Evolutionary conservation across 2,329 filamentous ascomycete genomes (phyloP), one percentile per base, ranked within the genome.

Genomic region (Colletotrichum musae): DNA sequence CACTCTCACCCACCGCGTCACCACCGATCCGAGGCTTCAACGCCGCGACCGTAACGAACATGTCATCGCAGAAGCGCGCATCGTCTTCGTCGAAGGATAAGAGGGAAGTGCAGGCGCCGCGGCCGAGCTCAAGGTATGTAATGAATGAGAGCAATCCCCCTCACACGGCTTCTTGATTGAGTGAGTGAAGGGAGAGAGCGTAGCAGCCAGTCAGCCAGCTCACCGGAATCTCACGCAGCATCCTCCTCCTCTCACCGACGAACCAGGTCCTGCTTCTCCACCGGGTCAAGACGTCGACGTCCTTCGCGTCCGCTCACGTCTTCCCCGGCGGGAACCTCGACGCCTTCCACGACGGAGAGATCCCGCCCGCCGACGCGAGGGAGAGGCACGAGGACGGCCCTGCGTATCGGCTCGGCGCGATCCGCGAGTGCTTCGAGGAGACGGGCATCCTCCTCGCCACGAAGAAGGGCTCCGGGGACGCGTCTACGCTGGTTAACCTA

Each of bases 371-470:
- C 0, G 85, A 85, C 16, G 84, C 89, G 32, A 79, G 83, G 0
- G 82, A 80, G 10, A 83, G 91, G 13, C 94, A 98, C 74, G 79
- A 84, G 12, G 95, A 98, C 77, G 90, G 90, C 1, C 82, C 84
- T 0, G 87, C 89, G 3, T 98, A 98, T 77, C 86, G 94, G n/a
- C 81, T 93, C 43, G 94, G 92, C 6, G 96, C 95, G 0, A 89
- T 98, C 26, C 87, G 96, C 6, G 96, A 98, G 83, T 94, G 94
- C 0, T 98, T 98, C 77, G 96, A 99, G 78, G 96, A 98, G 82
- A 95, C 93, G 72, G 96, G 96, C 0, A 94, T 98, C 62, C 81
- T 98, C 28, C 85, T 98, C 3, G 94, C 93, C 0, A 84, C 78
- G 62, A 75, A 72, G 66, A 68, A 61, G 41, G 50, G 60, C 6